A percentile compares a stretch with the other conserved stretches of the same genome.
These are phyloP conservation scores for Cylindrodendrum hubeiense DNA, from an alignment of 2,329 filamentous ascomycete species.

Conservation along the genomic window DNA sequence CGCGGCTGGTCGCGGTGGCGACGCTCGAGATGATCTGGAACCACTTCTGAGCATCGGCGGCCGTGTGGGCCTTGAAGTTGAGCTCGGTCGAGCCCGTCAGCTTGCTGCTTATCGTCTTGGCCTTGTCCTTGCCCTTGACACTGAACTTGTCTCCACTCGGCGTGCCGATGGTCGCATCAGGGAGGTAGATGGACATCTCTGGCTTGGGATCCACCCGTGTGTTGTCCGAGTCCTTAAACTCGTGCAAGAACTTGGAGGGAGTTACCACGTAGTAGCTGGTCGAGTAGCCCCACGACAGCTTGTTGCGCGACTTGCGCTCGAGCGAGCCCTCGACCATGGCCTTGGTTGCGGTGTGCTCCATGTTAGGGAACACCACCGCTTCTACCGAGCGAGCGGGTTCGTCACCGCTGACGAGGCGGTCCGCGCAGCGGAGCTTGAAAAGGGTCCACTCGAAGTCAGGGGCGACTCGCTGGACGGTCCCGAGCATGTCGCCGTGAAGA, in stretches of 20 bases:
- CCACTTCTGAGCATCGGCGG: slow-evolving; percentile 87
- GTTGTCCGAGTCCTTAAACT: slow-evolving; percentile 93
- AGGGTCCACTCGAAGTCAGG: slow-evolving; percentile 92
- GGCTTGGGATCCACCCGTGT: slow-evolving; percentile 79
- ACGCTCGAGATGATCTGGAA: slow-evolving; percentile 77
- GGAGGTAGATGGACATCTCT: slow-evolving; percentile 91
- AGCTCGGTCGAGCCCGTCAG: slow-evolving; percentile 85
- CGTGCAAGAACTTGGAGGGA: slow-evolving; percentile 88
- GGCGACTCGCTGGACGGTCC: slow-evolving; percentile 80
- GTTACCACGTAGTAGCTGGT: slow-evolving; percentile 92
- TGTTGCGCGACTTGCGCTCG: slow-evolving; percentile 90
- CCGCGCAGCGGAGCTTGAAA: slow-evolving; percentile 79
- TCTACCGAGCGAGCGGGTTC: slow-evolving; percentile 80
- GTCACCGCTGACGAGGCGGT: slow-evolving; percentile 82
- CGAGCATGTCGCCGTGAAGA: slow-evolving; percentile 87
- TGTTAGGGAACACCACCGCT: slow-evolving; percentile 87
- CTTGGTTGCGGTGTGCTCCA: slow-evolving; percentile 83
- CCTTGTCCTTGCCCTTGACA: slow-evolving; percentile 93
- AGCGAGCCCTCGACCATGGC: slow-evolving; percentile 88
- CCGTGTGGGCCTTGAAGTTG: slow-evolving; percentile 87
- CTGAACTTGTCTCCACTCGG: slow-evolving; percentile 87
- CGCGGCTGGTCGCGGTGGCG: slow-evolving; percentile 62
- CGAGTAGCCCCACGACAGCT: slow-evolving; percentile 81
- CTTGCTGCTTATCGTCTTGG: slow-evolving; percentile 83
- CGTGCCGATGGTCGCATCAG: slow-evolving; percentile 84